These are phyloP conservation scores for Andrographis paniculata DNA, from an alignment of 305 asterid genomes.

Conservation along the genomic window DNA sequence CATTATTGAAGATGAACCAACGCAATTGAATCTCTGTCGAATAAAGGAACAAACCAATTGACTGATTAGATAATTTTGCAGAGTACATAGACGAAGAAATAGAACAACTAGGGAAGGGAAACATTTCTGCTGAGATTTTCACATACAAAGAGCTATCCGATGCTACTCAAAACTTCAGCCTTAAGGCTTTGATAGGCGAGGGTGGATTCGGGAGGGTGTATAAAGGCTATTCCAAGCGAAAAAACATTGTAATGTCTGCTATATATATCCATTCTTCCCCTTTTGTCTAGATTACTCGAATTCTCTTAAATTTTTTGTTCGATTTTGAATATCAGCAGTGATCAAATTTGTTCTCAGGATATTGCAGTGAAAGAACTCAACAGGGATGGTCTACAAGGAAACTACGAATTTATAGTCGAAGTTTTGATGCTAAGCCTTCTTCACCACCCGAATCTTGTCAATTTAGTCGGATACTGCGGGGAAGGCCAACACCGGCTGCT, in stretches of 20 bases:
- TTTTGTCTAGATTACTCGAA: neutral
- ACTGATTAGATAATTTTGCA: conserved; percentile 24
- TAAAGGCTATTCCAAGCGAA: conserved; percentile 43
- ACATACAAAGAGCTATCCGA: conserved; percentile 40
- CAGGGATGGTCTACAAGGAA: conserved; percentile 89
- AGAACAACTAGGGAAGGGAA: conserved; percentile 63
- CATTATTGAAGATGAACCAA: too few species aligned
- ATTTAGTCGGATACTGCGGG: conserved; percentile 72
- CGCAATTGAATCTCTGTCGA: neutral
- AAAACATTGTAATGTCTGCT: conserved; percentile 29
- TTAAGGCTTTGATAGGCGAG: conserved; percentile 53
- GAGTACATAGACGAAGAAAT: conserved; percentile 44
- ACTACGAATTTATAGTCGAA: conserved; percentile 79
- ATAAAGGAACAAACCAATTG: neutral
- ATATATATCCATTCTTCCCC: neutral
- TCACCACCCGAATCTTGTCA: conserved; percentile 78
- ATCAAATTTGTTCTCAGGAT: conserved; percentile 40
- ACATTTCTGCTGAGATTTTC: conserved; percentile 52
- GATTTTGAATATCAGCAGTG: neutral
- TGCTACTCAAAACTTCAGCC: conserved; percentile 51
- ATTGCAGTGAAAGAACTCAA: conserved; percentile 85
- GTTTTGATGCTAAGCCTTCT: conserved; percentile 74
- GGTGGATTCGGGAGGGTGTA: conserved; percentile 94
- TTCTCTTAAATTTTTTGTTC: neutral
- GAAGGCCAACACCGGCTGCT: conserved; percentile 72